Conservation (phyloP, 2,329 filamentous ascomycete genomes). For the Grosmannia serpens region DNA sequence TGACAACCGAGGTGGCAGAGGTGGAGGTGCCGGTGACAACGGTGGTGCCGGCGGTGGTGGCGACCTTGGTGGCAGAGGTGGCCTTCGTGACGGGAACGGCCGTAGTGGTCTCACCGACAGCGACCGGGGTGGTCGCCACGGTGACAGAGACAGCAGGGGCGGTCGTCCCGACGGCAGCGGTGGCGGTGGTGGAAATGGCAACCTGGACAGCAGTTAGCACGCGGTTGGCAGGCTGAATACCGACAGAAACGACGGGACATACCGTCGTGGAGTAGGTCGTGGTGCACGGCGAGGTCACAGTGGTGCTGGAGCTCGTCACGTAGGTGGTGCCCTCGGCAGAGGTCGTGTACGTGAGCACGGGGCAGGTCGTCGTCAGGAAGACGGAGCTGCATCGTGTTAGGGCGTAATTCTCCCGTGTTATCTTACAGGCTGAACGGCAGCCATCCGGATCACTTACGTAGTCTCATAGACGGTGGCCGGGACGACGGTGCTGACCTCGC, state of each 20-base stretch:
- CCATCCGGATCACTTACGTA: constrained; percentile 11
- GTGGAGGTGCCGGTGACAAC: not conserved
- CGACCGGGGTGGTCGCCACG: not conserved
- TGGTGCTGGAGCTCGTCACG: constrained; percentile 29
- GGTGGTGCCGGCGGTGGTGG: constrained; percentile 14
- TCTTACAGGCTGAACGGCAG: no score
- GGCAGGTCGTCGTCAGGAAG: constrained; percentile 12
- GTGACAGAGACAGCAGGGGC: not conserved
- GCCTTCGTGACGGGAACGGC: not conserved
- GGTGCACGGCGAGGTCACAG: constrained; percentile 27
- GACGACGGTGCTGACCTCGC: constrained; percentile 22
- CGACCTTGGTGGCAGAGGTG: constrained; percentile 17
- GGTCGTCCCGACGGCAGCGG: constrained; percentile 19
- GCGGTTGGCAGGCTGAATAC: no score
- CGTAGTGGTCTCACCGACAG: not conserved
- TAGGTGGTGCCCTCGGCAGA: constrained; percentile 28
- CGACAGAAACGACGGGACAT: not conserved
- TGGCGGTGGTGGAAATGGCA: constrained; percentile 24
- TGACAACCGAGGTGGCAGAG: constrained; percentile 16
- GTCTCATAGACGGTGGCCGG: constrained; percentile 15
- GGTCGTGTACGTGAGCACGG: constrained; percentile 28
- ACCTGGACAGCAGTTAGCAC: not conserved
- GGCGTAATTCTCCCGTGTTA: not conserved
- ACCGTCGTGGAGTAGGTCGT: constrained; percentile 14
- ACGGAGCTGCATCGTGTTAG: constrained; percentile 10